Conservation (phyloP, 306 rosid species). For the Mucuna pruriens region DNA sequence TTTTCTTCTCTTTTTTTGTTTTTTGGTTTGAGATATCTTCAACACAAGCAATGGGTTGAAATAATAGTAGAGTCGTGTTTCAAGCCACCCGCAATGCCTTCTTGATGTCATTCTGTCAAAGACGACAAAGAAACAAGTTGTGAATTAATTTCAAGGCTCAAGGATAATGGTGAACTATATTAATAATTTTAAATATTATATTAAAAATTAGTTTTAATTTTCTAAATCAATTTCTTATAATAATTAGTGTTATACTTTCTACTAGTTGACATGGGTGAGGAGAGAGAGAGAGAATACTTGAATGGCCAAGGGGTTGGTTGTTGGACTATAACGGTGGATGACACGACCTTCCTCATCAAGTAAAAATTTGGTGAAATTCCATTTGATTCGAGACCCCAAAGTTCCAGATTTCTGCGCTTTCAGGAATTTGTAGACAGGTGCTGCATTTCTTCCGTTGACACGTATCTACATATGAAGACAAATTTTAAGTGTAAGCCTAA, state of each 20-base stretch:
- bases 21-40: conserved; percentile 27
- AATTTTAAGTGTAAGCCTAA: conserved; percentile 9
- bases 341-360: conserved; percentile 71
- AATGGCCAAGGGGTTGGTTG: conserved; percentile 66
- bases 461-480: conserved; percentile 54
- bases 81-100: conserved; percentile 73
- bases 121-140: background rate
- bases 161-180: background rate
- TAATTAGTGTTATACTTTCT: background rate
- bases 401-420: conserved; percentile 71
- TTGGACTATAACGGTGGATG: conserved; percentile 69
- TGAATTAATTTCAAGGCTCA: background rate
- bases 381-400: conserved; percentile 74
- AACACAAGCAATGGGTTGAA: conserved; percentile 7
- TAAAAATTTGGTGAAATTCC: conserved; percentile 98
- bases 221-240: background rate
- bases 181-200: background rate
- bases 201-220: background rate
- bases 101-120: conserved; percentile 73
- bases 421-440: conserved; percentile 73
- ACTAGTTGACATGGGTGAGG: background rate
- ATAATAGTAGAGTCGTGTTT: conserved; percentile 29
- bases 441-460: conserved; percentile 72
- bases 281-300: conserved; percentile 54
- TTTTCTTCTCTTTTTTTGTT: background rate